Conservation (phyloP, 768 basidiomycete genomes). For the Calocybe indica region DNA sequence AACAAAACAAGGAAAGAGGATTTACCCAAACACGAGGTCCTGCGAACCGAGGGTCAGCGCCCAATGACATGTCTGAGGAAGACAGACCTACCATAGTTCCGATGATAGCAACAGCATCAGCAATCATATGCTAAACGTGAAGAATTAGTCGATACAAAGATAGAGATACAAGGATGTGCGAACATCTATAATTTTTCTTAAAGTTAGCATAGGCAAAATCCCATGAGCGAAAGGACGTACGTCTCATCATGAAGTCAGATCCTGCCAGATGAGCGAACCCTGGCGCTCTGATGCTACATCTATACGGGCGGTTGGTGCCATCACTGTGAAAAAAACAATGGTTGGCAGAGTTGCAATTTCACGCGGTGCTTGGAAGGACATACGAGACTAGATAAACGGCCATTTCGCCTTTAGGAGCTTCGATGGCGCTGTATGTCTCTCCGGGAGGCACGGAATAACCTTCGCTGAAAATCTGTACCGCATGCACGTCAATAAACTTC, state of each 20-base stretch:
- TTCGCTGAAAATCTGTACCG: constrained; percentile 80
- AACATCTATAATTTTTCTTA: background rate
- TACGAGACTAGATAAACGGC: constrained; percentile 95
- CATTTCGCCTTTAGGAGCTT: constrained; percentile 99
- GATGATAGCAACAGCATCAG: constrained; percentile 94
- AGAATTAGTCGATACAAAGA: constrained; percentile 7
- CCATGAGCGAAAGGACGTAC: constrained; percentile 36
- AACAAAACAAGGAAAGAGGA: constrained; percentile 13
- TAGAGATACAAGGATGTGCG: too few species aligned
- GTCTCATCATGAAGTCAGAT: constrained; percentile 97
- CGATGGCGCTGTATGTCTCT: constrained; percentile 95
- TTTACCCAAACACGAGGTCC: constrained; percentile 94
- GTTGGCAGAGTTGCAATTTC: background rate
- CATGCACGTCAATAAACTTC: background rate
- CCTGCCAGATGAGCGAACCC: constrained; percentile 96
- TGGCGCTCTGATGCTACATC: constrained; percentile 95
- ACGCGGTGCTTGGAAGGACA: constrained; percentile 21
- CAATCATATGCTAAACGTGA: constrained; percentile 68
- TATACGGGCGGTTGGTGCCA: constrained; percentile 92
- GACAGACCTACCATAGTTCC: constrained; percentile 80
- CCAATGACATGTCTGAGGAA: constrained; percentile 4
- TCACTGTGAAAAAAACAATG: constrained; percentile 42
- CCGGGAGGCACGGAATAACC: constrained; percentile 95
- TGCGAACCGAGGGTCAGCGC: constrained; percentile 15
- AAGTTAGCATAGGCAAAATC: constrained; percentile 8